phyloP scores from a whole-genome alignment of 1,284 basidiomycete species.

The Naganishia albida region DNA sequence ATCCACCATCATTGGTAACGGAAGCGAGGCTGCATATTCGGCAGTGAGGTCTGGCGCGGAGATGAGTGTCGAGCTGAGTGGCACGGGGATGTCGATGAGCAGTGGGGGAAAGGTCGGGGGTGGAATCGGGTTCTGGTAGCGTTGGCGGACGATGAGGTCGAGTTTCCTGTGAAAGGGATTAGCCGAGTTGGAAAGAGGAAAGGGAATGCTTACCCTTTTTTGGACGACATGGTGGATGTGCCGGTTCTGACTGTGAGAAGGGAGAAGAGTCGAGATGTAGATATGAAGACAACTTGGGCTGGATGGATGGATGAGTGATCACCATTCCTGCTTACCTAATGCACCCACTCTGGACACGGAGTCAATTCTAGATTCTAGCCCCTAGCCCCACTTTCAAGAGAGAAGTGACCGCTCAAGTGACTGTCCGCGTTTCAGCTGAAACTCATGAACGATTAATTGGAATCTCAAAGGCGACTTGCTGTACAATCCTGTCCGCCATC shows the following conservation, averaged over 20 bases:
- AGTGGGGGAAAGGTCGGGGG: conserved; percentile 93
- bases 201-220: conserved; percentile 20
- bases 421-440: too few species aligned
- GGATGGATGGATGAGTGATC: too few species aligned
- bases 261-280: too few species aligned
- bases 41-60: conserved; percentile 79
- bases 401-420: too few species aligned
- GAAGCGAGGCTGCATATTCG: conserved; percentile 72
- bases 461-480: not conserved
- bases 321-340: too few species aligned
- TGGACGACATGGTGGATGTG: conserved; percentile 27
- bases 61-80: conserved; percentile 69
- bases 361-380: too few species aligned
- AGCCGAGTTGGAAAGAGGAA: not conserved
- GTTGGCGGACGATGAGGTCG: conserved; percentile 85
- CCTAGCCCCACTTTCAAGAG: too few species aligned
- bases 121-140: conserved; percentile 88
- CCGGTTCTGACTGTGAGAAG: too few species aligned
- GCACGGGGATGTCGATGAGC: conserved; percentile 80
- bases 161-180: conserved; percentile 35
- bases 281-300: too few species aligned
- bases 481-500: not conserved
- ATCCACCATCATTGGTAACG: conserved; percentile 89
- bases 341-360: too few species aligned
- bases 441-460: too few species aligned